These are phyloP conservation scores for Boletus semigastroideus DNA, from an alignment of 1,284 basidiomycete genomes.

Conservation along the genomic window DNA sequence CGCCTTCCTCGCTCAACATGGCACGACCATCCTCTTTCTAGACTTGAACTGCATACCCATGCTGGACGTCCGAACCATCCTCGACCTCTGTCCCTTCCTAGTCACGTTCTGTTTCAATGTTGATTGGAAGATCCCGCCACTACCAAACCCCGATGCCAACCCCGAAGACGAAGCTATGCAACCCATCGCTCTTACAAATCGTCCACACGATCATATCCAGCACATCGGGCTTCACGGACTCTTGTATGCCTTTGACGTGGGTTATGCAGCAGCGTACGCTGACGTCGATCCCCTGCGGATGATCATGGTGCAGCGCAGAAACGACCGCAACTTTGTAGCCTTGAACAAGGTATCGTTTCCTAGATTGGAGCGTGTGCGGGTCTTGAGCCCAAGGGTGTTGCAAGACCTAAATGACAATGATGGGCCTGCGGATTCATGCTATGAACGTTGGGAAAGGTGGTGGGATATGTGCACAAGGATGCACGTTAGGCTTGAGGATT, in stretches of 20 bases:
- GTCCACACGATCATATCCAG: constrained; percentile 55
- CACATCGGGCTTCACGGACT: constrained; percentile 71
- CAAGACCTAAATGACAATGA: constrained; percentile 54
- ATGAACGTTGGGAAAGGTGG: constrained; percentile 71
- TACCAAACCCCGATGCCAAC: constrained; percentile 28
- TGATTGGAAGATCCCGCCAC: constrained; percentile 57
- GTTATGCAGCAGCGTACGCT: constrained; percentile 42
- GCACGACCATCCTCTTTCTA: constrained; percentile 54
- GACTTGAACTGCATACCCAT: constrained; percentile 59
- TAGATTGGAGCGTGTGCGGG: constrained; percentile 53
- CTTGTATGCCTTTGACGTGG: constrained; percentile 66
- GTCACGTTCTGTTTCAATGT: constrained; percentile 65
- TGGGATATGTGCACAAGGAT: constrained; percentile 49
- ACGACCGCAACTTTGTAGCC: constrained; percentile 64
- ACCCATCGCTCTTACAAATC: constrained; percentile 40
- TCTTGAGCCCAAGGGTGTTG: constrained; percentile 54
- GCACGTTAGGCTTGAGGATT: constrained; percentile 62
- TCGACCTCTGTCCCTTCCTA: constrained; percentile 62
- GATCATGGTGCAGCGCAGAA: constrained; percentile 50
- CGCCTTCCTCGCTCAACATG: constrained; percentile 58
- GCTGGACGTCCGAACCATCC: constrained; percentile 53
- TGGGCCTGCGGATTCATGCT: constrained; percentile 44
- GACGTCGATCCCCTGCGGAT: constrained; percentile 44
- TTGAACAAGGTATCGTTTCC: constrained; percentile 60
- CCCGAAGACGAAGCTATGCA: constrained; percentile 32